These are phyloP conservation scores for Phialemoniopsis sp. DNA, from an alignment of 2,329 filamentous ascomycete species.

Conservation along the genomic window DNA sequence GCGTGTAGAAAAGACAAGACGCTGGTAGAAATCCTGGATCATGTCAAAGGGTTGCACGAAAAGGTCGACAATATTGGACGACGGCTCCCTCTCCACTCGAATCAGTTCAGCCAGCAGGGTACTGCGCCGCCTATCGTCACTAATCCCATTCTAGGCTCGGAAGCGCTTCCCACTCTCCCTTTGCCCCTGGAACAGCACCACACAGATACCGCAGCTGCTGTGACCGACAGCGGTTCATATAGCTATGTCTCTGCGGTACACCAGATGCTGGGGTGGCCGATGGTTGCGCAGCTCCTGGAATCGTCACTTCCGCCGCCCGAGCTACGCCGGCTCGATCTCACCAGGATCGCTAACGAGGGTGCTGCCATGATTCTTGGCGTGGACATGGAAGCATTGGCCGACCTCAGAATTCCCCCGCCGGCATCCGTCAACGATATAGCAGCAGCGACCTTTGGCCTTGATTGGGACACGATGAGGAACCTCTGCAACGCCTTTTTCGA, in stretches of 20 bases:
- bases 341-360: slow-evolving; percentile 27
- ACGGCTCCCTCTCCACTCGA: slow-evolving; percentile 2
- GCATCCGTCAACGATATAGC: slow-evolving; percentile 2
- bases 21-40: slow-evolving; percentile 55
- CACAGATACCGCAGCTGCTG: slow-evolving; percentile 9
- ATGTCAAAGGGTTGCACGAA: slow-evolving; percentile 47
- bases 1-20: slow-evolving; percentile 55
- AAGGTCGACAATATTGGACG: slow-evolving; percentile 45
- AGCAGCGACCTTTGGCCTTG: slow-evolving; percentile 1
- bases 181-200: slow-evolving; percentile 13
- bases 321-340: slow-evolving; percentile 23
- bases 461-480: slow-evolving; percentile 42
- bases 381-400: slow-evolving; percentile 13
- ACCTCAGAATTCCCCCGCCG: slow-evolving; percentile 2
- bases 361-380: slow-evolving; percentile 26
- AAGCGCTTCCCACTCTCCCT: slow-evolving; percentile 16
- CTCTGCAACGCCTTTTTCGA: slow-evolving; percentile 54
- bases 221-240: slow-evolving; percentile 17
- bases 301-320: slow-evolving; percentile 21
- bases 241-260: slow-evolving; percentile 35
- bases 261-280: slow-evolving; percentile 48
- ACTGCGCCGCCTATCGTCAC: background rate
- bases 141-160: background rate
- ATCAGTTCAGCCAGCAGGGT: background rate
- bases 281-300: slow-evolving; percentile 33